These are phyloP conservation scores for Leishmania turanica DNA, from an alignment of 208 protist species.

Conservation along the genomic window DNA sequence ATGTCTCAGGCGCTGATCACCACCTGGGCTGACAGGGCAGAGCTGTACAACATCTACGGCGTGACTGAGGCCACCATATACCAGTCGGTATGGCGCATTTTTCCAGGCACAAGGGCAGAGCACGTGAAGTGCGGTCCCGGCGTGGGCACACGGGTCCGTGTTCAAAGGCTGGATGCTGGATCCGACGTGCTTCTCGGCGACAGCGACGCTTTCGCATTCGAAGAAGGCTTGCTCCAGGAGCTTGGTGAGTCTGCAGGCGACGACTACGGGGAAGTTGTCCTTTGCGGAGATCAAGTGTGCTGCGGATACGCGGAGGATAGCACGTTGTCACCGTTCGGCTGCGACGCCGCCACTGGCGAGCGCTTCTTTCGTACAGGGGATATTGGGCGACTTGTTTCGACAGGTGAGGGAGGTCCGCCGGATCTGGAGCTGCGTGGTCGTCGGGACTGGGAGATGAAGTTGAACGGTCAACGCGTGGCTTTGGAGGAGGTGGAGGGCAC, in stretches of 20 bases:
- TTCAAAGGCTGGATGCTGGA: constrained; percentile 16
- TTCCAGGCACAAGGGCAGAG: constrained; percentile 11
- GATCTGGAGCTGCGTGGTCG: constrained; percentile 40
- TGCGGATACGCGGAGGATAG: constrained; percentile 41
- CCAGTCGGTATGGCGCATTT: constrained; percentile 41
- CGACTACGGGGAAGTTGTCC: constrained; percentile 39
- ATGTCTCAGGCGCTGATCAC: constrained; percentile 41
- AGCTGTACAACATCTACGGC: constrained; percentile 69
- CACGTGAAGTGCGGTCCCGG: constrained; percentile 42
- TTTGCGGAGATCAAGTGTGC: constrained; percentile 56
- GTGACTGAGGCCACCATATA: constrained; percentile 75
- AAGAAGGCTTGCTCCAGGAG: not conserved
- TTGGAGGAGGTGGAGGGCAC: constrained; percentile 61
- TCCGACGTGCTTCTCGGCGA: not conserved
- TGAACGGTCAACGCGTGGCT: constrained; percentile 60
- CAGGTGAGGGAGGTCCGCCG: not conserved
- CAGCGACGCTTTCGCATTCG: not conserved
- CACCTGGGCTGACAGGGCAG: constrained; percentile 36
- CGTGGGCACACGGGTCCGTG: constrained; percentile 21
- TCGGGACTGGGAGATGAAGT: constrained; percentile 55
- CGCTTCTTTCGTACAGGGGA: constrained; percentile 58
- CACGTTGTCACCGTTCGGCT: constrained; percentile 21
- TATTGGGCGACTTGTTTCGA: constrained; percentile 17
- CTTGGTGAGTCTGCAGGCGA: not conserved
- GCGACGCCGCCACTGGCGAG: constrained; percentile 9